phyloP scores from a whole-genome alignment of 1,284 basidiomycete genomes.

The Butyriboletus appendiculatus region DNA sequence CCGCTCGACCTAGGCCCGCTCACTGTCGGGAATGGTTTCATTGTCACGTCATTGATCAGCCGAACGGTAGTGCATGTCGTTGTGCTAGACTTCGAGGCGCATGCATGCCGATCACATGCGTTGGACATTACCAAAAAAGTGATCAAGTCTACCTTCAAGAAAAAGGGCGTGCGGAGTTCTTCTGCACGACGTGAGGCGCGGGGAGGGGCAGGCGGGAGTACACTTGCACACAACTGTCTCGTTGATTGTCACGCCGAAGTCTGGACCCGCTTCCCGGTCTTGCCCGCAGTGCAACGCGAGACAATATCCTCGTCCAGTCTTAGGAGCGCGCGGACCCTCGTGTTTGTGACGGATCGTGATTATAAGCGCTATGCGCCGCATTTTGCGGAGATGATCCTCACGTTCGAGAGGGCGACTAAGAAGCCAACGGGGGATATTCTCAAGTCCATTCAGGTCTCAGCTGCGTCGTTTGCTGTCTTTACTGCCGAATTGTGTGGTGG shows the following conservation, averaged over 20 bases:
- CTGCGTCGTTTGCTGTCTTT: constrained; percentile 25
- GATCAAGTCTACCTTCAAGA: constrained; percentile 56
- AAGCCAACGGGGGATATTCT: constrained; percentile 44
- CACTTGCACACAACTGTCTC: constrained; percentile 45
- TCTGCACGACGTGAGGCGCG: constrained; percentile 20
- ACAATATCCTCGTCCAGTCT: constrained; percentile 42
- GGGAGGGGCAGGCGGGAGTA: neutral
- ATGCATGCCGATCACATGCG: constrained; percentile 41
- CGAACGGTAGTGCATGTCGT: constrained; percentile 46
- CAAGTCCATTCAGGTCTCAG: constrained; percentile 34
- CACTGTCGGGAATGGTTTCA: neutral
- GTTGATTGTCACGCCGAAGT: constrained; percentile 61
- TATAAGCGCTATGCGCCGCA: constrained; percentile 40
- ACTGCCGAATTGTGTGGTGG: constrained; percentile 16
- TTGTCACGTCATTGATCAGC: constrained; percentile 47
- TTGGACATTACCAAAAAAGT: constrained; percentile 54
- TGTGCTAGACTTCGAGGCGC: constrained; percentile 35
- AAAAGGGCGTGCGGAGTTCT: constrained; percentile 26
- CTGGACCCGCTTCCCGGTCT: constrained; percentile 63
- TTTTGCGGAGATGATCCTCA: constrained; percentile 45
- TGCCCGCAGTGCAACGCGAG: constrained; percentile 52
- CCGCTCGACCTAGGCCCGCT: constrained; percentile 13
- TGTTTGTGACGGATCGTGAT: constrained; percentile 46
- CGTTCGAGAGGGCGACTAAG: constrained; percentile 48
- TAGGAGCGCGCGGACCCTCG: constrained; percentile 35